Evolutionary conservation across 2,329 filamentous ascomycete species (phyloP), one percentile per base, ranked within the genome.

Genomic region (Sporothrix brunneoviolacea): DNA sequence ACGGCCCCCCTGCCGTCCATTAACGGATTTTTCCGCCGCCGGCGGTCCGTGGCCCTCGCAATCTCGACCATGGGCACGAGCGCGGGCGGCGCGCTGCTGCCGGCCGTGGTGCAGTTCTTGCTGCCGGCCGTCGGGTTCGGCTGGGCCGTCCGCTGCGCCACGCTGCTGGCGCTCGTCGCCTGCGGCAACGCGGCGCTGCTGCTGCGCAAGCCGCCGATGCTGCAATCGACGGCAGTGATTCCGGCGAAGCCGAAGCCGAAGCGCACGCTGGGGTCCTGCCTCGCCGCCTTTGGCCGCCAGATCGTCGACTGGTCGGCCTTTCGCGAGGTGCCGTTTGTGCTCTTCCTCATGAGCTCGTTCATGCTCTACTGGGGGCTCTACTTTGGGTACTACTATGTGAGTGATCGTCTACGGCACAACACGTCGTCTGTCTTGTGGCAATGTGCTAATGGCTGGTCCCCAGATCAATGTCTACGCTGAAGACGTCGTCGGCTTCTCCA

Each of bases 21-120:
- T 39, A 71, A 72, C 30, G 79, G 76, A 6, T 83, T 83, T 55
- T 86, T 86, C 60, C 66, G 68, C 44, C 72, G 67, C 51, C 76
- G 74, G 41, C 70, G 79, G 10, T 72, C 75, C 0, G 66, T 83
- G 4, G 83, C 82, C 0, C 68, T 86, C 38, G 76, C 79, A 0
- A 68, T 84, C 4, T 72, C 76, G 30, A 77, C 81, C 0, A 75
- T 74, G 1, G 84, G 84, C 1, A 80, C 79, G 12, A 75, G 77
- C 2, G 73, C 76, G 0, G 83, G 83, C 1, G 81, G 82, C 2
- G 66, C 86, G 4, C 68, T 86, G 7, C 86, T 83, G 59, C 82
- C 83, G 0, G 72, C 76, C 1, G 69, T 77, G 3, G 69, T 79
- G 5, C 70, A 75, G 60, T 75, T 80, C 48, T 65, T 86, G 7